Evolutionary conservation across 1,139 yeast genomes (phyloP), one percentile per base, ranked within the genome.

Genomic region (Blastobotrys indianensis): DNA sequence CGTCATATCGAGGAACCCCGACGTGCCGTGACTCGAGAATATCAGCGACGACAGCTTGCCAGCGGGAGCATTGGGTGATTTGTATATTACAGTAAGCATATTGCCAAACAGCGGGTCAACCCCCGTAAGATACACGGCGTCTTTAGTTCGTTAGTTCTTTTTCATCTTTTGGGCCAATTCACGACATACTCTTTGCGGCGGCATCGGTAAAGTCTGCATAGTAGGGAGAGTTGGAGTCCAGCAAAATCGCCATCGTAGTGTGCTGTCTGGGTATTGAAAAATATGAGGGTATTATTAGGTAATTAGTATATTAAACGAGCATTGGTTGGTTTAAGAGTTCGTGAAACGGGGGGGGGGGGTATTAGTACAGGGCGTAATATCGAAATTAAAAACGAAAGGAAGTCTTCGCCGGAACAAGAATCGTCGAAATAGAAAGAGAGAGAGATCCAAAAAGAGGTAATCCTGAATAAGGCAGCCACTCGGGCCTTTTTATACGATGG

Each of bases 1-100:
- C 4, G 86, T 77, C 58, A 88, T 68, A 40, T 82, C 73, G 32
- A 75, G 73, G 56, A 78, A 80, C 13, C 77, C 72, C 4, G 83
- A 72, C 30, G 80, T 74, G 0, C 97, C 97, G 54, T 79, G 80
- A 47, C 77, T 75, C 35, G 92, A 80, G 25, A 90, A 61, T 13
- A 87, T 67, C 2, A 82, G 70, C 2, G 87, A 75, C 46, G 82
- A 75, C 15, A 83, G 69, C 73, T 73, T 36, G 5, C 25, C 39
- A 11, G 34, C 25, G 3, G 42, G 42, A 20, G 41, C 32, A 12
- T 28, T 34, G 4, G 41, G 23, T 3, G 46, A 39, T 13, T 40
- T 41, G 45, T 62, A 63, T 11, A 67, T 59, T 5, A 65, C 54
- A 1, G 68, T 65, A 23, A 67, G 43, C 2, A 66, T 54, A 10